A percentile compares a stretch with the other conserved stretches of the same genome.
These are phyloP conservation scores for Pseudogymnoascus sp. DNA, from an alignment of 2,329 filamentous ascomycete genomes.

Conservation along the genomic window DNA sequence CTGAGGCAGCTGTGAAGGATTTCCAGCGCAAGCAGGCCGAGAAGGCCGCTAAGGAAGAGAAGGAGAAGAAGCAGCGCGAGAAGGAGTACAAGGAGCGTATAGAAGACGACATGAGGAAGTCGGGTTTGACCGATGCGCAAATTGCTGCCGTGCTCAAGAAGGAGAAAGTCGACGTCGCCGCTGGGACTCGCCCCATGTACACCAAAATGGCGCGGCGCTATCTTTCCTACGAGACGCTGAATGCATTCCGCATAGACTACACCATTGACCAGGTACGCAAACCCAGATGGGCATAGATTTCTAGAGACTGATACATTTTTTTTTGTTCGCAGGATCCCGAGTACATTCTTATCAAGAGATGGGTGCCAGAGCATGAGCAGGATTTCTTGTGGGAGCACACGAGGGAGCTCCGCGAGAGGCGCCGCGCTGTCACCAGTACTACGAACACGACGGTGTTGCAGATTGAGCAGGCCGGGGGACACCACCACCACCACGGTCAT, in stretches of 20 bases:
- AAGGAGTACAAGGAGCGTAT: constrained; percentile 42
- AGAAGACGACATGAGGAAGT: constrained; percentile 51
- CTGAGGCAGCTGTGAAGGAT: constrained; percentile 46
- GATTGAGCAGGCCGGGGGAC: constrained; percentile 21
- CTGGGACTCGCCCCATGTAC: constrained; percentile 46
- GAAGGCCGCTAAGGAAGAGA: constrained; percentile 32
- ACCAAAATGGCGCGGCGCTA: constrained; percentile 58
- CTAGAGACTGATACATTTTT: constrained; percentile 17
- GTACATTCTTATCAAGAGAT: constrained; percentile 67
- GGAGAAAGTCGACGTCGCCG: constrained; percentile 40
- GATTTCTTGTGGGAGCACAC: constrained; percentile 69
- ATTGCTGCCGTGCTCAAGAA: constrained; percentile 55
- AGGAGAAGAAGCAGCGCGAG: constrained; percentile 31
- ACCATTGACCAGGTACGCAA: constrained; percentile 47
- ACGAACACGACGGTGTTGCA: constrained; percentile 17
- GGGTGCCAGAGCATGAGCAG: constrained; percentile 66
- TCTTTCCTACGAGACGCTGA: constrained; percentile 56
- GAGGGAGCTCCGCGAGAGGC: constrained; percentile 40
- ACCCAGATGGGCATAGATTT: not conserved
- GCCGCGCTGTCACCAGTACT: constrained; percentile 16
- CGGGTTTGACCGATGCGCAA: constrained; percentile 53
- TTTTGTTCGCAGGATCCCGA: constrained; percentile 52
- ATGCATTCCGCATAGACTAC: constrained; percentile 50
- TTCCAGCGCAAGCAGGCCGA: constrained; percentile 37
- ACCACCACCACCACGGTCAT: constrained; percentile 22